Conservation (phyloP, 179 eudicot species). For the Beta corolliflora region DNA sequence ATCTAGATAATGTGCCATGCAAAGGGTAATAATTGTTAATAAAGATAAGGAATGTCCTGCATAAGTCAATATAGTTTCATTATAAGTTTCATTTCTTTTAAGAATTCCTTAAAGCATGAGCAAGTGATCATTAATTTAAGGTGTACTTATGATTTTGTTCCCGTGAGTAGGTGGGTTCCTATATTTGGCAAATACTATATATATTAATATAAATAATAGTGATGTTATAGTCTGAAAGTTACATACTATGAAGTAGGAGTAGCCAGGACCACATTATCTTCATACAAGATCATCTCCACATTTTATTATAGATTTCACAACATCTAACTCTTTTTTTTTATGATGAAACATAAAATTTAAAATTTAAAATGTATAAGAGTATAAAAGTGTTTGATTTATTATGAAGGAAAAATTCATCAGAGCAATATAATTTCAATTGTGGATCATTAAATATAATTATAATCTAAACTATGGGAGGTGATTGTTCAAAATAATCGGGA, state of each 20-base stretch:
- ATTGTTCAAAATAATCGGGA: too few species aligned
- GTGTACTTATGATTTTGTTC: neutral
- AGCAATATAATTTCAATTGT: too few species aligned
- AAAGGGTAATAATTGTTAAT: neutral
- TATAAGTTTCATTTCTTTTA: neutral
- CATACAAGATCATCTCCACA: neutral
- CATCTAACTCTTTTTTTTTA: neutral
- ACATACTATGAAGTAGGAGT: neutral
- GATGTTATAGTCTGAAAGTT: constrained; percentile 4
- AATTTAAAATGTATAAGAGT: neutral
- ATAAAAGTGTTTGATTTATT: neutral
- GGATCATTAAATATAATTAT: too few species aligned
- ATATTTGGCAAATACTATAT: neutral
- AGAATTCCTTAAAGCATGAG: neutral
- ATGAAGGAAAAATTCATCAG: too few species aligned
- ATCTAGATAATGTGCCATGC: too few species aligned
- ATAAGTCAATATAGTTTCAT: neutral
- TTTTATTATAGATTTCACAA: neutral
- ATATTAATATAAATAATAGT: neutral
- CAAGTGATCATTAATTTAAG: neutral
- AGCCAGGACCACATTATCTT: neutral
- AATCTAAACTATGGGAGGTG: too few species aligned
- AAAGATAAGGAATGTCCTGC: neutral
- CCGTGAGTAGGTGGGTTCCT: neutral
- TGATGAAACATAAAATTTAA: too few species aligned